Evolutionary conservation across 2,329 filamentous ascomycete species (phyloP).

Genomic region (Colletotrichum eremochloae): DNA sequence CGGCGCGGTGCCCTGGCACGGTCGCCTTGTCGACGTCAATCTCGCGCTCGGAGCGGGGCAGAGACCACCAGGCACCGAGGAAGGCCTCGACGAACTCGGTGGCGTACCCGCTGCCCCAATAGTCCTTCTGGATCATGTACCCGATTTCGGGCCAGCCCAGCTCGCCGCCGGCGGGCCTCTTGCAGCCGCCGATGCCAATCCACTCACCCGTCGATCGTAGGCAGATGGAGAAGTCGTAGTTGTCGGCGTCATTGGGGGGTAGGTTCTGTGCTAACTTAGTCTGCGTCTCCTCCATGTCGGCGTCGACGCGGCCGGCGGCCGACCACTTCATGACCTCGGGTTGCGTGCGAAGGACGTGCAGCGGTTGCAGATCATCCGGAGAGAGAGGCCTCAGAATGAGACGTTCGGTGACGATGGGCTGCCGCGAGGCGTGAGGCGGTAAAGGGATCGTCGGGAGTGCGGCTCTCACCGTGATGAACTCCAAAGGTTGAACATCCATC

Average conservation of each 20-base stretch:
- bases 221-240: slow-evolving; percentile 70
- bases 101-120: slow-evolving; percentile 69
- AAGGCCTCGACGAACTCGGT: slow-evolving; percentile 68
- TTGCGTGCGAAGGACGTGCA: slow-evolving; percentile 67
- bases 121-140: slow-evolving; percentile 66
- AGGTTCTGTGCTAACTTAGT: slow-evolving; percentile 56
- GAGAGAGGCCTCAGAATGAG: slow-evolving; percentile 66
- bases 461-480: slow-evolving; percentile 60
- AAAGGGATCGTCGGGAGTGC: slow-evolving; percentile 60
- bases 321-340: slow-evolving; percentile 75
- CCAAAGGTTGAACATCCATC: slow-evolving; percentile 37
- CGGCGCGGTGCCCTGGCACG: slow-evolving; percentile 44
- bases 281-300: slow-evolving; percentile 58
- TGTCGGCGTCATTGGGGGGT: slow-evolving; percentile 62
- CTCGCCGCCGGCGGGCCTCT: slow-evolving; percentile 52
- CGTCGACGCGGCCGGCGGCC: slow-evolving; percentile 56
- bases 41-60: slow-evolving; percentile 61
- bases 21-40: slow-evolving; percentile 58
- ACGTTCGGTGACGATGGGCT: slow-evolving; percentile 63
- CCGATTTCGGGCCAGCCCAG: slow-evolving; percentile 70
- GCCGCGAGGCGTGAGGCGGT: slow-evolving; percentile 55
- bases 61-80: slow-evolving; percentile 60
- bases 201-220: slow-evolving; percentile 62
- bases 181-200: slow-evolving; percentile 64
- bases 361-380: slow-evolving; percentile 62